These are phyloP conservation scores for Takashimella tepidaria DNA, from an alignment of 1,284 basidiomycete species.

Conservation along the genomic window DNA sequence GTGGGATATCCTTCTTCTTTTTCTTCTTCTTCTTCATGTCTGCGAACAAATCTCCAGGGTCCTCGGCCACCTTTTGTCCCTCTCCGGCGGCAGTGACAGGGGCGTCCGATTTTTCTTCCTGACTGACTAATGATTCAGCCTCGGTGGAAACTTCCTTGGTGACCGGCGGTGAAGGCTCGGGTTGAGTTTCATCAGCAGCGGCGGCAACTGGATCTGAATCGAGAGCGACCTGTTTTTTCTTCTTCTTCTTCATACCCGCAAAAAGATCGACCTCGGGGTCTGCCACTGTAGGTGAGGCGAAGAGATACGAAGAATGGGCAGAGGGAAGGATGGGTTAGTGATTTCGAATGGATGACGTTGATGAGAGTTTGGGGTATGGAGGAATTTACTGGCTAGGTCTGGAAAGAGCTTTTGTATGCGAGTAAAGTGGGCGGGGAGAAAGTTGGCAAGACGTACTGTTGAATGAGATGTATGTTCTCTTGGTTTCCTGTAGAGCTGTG, in stretches of 20 bases:
- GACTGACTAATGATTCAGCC: constrained; percentile 30
- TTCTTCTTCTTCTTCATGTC: constrained; percentile 55
- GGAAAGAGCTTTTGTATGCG: no score
- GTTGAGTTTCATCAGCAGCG: constrained; percentile 9
- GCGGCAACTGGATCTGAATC: constrained; percentile 44
- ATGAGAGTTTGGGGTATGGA: no score
- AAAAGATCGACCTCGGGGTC: constrained; percentile 50
- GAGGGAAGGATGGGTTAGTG: background rate
- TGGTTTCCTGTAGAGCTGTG: no score
- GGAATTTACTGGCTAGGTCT: no score
- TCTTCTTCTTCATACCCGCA: constrained; percentile 53
- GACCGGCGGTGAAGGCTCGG: constrained; percentile 12
- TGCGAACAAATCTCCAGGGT: constrained; percentile 47
- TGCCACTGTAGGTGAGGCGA: constrained; percentile 27
- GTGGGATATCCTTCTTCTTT: constrained; percentile 49
- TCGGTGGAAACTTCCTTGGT: constrained; percentile 37
- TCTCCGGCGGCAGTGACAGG: constrained; percentile 8
- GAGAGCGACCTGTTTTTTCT: constrained; percentile 49
- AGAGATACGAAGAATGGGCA: background rate
- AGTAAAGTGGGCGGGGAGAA: no score
- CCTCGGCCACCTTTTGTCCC: constrained; percentile 29
- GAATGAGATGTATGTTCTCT: no score
- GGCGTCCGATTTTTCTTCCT: constrained; percentile 18
- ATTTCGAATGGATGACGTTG: no score
- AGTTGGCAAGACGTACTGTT: no score